phyloP scores from a whole-genome alignment of 371 early-diverging fungal genomes.

The Encephalitozoon intestinalis region DNA sequence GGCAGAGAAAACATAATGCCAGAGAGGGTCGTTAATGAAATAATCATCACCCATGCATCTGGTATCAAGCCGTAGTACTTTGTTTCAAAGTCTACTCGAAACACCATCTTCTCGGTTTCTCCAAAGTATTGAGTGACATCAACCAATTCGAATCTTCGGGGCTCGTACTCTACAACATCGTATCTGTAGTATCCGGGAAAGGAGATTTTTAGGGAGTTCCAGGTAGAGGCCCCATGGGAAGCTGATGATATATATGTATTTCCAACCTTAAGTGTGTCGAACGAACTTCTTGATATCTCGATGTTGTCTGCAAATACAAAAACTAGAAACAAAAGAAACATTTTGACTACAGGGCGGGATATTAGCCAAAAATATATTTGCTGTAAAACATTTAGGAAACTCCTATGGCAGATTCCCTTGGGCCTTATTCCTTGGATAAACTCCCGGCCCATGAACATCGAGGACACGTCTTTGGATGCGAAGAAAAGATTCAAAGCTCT shows the following conservation, averaged over 20 bases:
- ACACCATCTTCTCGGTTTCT: neutral
- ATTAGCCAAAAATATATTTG: neutral
- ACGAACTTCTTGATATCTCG: neutral
- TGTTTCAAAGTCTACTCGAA: neutral
- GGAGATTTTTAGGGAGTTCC: conserved; percentile 1
- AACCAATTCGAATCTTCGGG: neutral
- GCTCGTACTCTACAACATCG: neutral
- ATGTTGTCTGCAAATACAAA: neutral
- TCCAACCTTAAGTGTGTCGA: neutral
- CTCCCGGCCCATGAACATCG: neutral
- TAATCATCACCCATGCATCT: neutral
- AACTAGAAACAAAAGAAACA: neutral
- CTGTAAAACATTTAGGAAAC: no score
- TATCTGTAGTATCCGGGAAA: neutral
- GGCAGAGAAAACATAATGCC: neutral
- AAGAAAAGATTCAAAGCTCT: neutral
- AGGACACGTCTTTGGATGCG: neutral
- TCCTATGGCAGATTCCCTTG: no score
- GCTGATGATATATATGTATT: neutral
- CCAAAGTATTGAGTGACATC: neutral
- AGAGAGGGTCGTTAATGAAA: neutral
- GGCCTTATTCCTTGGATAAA: neutral
- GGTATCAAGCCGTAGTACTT: neutral
- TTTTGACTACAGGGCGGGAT: neutral
- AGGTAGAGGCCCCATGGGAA: neutral